phyloP scores from a whole-genome alignment of 805 yeast genomes.

The Kodamaea neixiangensis region DNA sequence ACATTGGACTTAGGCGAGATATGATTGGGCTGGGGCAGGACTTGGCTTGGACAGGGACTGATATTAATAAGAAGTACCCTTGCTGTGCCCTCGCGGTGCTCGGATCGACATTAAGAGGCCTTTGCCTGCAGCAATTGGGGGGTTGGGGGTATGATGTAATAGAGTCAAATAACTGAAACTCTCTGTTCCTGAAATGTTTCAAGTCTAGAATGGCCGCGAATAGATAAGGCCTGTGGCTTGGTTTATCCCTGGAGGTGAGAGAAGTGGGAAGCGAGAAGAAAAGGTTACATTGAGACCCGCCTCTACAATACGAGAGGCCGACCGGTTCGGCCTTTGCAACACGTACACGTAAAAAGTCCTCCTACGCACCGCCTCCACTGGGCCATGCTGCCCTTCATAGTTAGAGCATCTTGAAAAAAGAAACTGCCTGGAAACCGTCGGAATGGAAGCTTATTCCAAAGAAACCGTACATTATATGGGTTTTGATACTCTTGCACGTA shows the following conservation, averaged over 20 bases:
- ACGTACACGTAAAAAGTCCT: neutral
- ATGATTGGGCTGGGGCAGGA: neutral
- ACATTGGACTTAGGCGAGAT: neutral
- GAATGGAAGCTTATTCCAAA: neutral
- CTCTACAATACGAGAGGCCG: too few relatives aligned
- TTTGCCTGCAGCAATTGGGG: neutral
- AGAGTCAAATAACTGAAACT: neutral
- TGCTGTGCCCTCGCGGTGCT: neutral
- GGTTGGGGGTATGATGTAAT: neutral
- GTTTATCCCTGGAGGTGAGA: neutral
- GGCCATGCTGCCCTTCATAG: neutral
- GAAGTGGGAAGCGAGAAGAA: too few relatives aligned
- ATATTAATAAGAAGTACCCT: neutral
- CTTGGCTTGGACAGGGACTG: too few relatives aligned
- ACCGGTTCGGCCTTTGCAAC: neutral
- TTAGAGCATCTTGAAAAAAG: neutral
- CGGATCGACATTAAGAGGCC: neutral
- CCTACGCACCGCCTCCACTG: neutral
- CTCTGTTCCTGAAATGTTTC: neutral
- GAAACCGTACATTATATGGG: neutral
- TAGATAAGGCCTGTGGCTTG: neutral
- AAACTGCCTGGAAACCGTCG: neutral
- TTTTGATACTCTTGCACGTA: neutral
- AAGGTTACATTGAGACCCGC: too few relatives aligned
- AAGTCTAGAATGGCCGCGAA: conserved; percentile 2